A percentile compares a stretch with the other conserved stretches of the same genome.
These are phyloP conservation scores for Microbotryum scabiosae DNA, from an alignment of 1,284 basidiomycete species.

Conservation along the genomic window DNA sequence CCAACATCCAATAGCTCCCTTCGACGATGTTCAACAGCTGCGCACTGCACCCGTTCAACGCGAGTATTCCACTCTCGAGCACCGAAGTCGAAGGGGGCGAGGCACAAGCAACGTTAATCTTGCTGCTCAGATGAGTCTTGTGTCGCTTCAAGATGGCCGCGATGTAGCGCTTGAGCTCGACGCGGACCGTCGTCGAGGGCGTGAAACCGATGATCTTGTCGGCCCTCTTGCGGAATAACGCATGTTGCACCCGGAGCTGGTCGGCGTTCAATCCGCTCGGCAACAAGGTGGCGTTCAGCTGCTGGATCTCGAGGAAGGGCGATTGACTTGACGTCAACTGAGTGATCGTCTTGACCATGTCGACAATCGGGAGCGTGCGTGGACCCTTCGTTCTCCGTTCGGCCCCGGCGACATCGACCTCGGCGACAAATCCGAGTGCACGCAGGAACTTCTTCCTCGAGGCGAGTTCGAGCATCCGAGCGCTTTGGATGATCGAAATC, in stretches of 20 bases:
- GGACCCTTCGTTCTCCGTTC: neutral
- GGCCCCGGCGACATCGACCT: constrained; percentile 29
- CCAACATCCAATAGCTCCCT: constrained; percentile 31
- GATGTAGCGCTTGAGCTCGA: constrained; percentile 25
- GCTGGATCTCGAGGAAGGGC: constrained; percentile 21
- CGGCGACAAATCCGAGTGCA: constrained; percentile 28
- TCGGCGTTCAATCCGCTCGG: neutral
- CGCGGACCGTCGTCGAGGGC: constrained; percentile 10
- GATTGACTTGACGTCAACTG: constrained; percentile 27
- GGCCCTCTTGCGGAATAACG: constrained; percentile 15
- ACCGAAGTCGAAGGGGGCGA: constrained; percentile 31
- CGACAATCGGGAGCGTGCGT: constrained; percentile 8
- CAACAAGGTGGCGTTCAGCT: neutral
- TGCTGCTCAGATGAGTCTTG: constrained; percentile 19
- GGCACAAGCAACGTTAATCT: constrained; percentile 32
- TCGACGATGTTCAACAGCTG: constrained; percentile 34
- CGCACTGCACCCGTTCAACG: constrained; percentile 30
- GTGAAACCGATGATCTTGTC: constrained; percentile 24
- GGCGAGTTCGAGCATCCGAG: constrained; percentile 31
- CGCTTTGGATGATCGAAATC: constrained; percentile 28
- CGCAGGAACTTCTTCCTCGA: constrained; percentile 27
- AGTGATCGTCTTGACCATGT: constrained; percentile 25
- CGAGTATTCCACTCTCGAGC: constrained; percentile 33
- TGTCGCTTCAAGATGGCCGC: constrained; percentile 27
- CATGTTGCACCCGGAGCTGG: too few species aligned